A percentile compares a stretch with the other conserved stretches of the same genome.
Conservation (phyloP, 352 stramenopile species). For the Aphanomyces astaci region DNA sequence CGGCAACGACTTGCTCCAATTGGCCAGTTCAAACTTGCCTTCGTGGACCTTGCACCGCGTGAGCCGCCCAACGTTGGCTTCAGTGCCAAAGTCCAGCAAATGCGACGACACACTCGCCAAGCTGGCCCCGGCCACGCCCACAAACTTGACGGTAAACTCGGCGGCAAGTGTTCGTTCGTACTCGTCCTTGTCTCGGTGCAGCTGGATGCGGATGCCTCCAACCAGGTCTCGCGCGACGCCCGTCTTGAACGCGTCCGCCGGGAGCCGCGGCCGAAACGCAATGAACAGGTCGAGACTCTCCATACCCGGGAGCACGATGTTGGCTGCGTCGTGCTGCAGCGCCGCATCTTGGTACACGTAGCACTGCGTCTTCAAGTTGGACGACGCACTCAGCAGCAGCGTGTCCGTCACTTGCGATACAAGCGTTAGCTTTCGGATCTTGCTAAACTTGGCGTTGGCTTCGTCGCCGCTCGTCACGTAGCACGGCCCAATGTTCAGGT, state of each 20-base stretch:
- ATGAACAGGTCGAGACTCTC: constrained; percentile 65
- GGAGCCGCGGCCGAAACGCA: constrained; percentile 70
- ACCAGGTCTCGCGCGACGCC: constrained; percentile 70
- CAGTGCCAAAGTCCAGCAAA: constrained; percentile 70
- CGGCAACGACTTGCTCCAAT: constrained; percentile 72
- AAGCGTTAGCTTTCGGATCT: constrained; percentile 77
- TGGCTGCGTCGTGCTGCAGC: constrained; percentile 59
- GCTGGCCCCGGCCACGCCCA: constrained; percentile 72
- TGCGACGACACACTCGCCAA: constrained; percentile 55
- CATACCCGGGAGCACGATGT: constrained; percentile 63
- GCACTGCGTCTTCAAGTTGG: constrained; percentile 84
- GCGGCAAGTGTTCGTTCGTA: constrained; percentile 67
- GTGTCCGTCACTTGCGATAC: constrained; percentile 70
- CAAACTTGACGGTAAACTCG: constrained; percentile 86
- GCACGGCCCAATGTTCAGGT: constrained; percentile 68
- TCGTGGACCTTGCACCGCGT: constrained; percentile 46
- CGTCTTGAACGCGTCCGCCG: constrained; percentile 71
- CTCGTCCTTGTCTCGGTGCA: constrained; percentile 55
- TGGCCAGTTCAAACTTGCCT: constrained; percentile 67
- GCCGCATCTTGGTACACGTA: constrained; percentile 78
- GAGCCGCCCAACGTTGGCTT: constrained; percentile 43
- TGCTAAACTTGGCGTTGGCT: constrained; percentile 82
- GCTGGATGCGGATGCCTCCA: constrained; percentile 79
- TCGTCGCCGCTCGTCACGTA: constrained; percentile 83
- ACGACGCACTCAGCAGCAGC: constrained; percentile 68